Evolutionary conservation across 2,329 filamentous ascomycete genomes (phyloP), one percentile per base, ranked within the genome.

Genomic region (Neoascochyta sp.): DNA sequence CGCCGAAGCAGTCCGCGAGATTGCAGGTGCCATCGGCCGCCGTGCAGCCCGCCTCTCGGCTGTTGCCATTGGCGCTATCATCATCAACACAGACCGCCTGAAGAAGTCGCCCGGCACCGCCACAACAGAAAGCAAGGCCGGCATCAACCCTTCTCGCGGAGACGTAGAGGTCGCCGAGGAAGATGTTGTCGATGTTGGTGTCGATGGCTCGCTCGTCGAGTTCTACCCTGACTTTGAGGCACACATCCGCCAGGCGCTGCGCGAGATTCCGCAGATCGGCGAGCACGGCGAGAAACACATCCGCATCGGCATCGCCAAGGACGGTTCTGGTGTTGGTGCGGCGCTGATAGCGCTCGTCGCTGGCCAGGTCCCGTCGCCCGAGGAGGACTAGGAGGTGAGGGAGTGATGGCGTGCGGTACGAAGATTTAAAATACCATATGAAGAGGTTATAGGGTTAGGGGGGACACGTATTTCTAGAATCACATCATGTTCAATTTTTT

Each of bases 221-320:
- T 92, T 94, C 67, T 96, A 96, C 64, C 92, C 92, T 7, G 81
- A 81, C 55, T 98, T 95, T 67, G 81, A 92, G 45, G 81, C 84
- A 34, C 84, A 92, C 70, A 83, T 96, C 41, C 78, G 89, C 41
- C 85, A 94, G 57, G 86, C 86, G 5, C 71, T 96, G 36, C 70
- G 80, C 27, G 79, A 78, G 33, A 79, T 95, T 30, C 75, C 86
- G 10, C 79, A 83, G 39, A 84, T 96, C 50, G 90, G 90, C 4
- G 67, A 72, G 24, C 70, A 75, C 34, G 88, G 89, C 8, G 88
- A 93, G 45, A 83, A 85, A 67, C 85, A 81, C 65, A 85, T 98
- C 45, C 76, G 87, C 34, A 95, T 98, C 54, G 92, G 90, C 13
- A 92, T 96, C 54, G 92, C 92, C 41, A 95, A 95, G 73, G 92